Percentiles rank a stretch among this genome's conserved stretches.
phyloP scores from a whole-genome alignment of 345 rosid species.

The Acer saccharum region DNA sequence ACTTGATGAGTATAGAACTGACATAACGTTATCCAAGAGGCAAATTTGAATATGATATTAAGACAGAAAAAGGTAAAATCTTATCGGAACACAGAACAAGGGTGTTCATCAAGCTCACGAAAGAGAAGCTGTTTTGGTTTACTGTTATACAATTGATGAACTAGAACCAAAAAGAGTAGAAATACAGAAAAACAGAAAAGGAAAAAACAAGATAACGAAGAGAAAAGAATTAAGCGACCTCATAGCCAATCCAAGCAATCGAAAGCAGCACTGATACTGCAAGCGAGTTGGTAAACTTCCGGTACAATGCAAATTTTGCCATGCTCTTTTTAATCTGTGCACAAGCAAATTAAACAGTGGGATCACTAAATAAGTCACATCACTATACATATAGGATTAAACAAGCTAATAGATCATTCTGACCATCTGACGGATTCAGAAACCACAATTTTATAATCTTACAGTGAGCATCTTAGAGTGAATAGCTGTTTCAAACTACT shows the following conservation, averaged over 20 bases:
- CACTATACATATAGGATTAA: background rate
- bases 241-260: constrained; percentile 53
- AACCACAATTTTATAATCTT: background rate
- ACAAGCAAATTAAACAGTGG: background rate
- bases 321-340: constrained; percentile 40
- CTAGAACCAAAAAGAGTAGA: constrained; percentile 4
- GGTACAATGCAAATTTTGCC: constrained; percentile 52
- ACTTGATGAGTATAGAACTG: constrained; percentile 5
- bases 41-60: background rate
- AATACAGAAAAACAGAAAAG: background rate
- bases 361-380: background rate
- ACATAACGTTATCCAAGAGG: background rate
- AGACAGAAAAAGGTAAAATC: background rate
- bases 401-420: background rate
- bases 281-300: constrained; percentile 52
- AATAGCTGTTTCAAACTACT: background rate
- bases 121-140: background rate
- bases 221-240: constrained; percentile 31
- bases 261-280: constrained; percentile 53
- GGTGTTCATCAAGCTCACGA: background rate
- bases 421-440: background rate
- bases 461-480: background rate
- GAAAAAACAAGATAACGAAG: background rate
- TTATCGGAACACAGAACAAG: background rate
- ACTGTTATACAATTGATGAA: background rate